Percentiles rank a stretch among this genome's conserved stretches.
These are phyloP conservation scores for Plasmodium vivax DNA, from an alignment of 169 alveolate genomes.

Conservation along the genomic window DNA sequence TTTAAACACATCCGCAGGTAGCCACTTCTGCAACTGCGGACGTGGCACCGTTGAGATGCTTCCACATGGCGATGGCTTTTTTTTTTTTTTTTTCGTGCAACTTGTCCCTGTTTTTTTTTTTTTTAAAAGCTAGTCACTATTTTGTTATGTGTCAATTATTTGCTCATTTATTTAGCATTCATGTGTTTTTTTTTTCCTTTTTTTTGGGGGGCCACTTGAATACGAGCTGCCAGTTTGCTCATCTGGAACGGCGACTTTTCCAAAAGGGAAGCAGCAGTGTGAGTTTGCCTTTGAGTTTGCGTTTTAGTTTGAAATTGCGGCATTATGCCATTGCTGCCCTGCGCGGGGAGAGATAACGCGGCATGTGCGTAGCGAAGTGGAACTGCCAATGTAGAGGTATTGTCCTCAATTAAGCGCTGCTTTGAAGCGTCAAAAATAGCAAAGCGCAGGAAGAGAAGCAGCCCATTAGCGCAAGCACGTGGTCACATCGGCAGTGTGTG, in stretches of 20 bases:
- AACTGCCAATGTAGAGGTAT: not conserved
- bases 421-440: not conserved
- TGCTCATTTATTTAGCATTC: not conserved
- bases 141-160: not conserved
- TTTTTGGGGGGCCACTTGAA: not conserved
- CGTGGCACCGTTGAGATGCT: not conserved
- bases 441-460: not conserved
- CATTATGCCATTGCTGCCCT: not conserved
- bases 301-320: not conserved
- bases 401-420: not conserved
- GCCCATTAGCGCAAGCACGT: not conserved
- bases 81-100: constrained; percentile 4
- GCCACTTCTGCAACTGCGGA: too few species aligned
- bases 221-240: not conserved
- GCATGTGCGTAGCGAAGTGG: not conserved
- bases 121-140: not conserved
- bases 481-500: not conserved
- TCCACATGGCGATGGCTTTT: not conserved
- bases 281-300: not conserved
- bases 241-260: not conserved
- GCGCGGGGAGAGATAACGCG: not conserved
- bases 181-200: not conserved
- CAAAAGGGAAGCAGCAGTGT: not conserved
- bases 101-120: not conserved
- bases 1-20: not conserved